Evolutionary conservation across 1,139 yeast species (phyloP), one percentile per base, ranked within the genome.

Genomic region (Groenewaldozyma auringiensis): DNA sequence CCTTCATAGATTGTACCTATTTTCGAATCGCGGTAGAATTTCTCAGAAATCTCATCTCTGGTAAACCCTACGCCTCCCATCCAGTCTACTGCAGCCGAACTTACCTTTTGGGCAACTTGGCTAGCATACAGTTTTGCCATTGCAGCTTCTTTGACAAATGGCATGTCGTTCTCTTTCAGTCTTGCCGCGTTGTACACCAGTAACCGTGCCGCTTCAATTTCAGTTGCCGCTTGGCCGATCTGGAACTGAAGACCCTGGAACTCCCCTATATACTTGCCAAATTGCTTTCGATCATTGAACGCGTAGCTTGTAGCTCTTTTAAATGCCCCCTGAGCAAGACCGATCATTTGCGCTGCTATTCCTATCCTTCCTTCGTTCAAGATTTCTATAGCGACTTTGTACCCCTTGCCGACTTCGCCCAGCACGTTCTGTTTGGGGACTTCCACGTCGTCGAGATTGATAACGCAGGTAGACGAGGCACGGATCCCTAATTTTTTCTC

Each of bases 31-130:
- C 74, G 61, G 59, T 63, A 69, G 55, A 66, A 70, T 62, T 70
- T 69, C 58, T 69, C 74, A 34, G 67, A 57, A 11, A 55, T 54
- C 48, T 67, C 71, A 33, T 70, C 74, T 36, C 74, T 61, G 22
- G 74, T 69, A 59, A 69, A 69, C 17, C 74, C 74, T 18, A 70
- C 72, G 29, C 74, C 74, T 20, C 74, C 74, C 72, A 70, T 68
- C 70, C 74, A 70, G 52, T 69, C 74, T 18, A 69, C 69, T 14
- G 74, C 72, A 45, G 60, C 57, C 17, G 70, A 65, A 18, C 72
- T 60, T 4, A 68, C 64, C 48, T 58, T 58, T 42, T 67, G 71
- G 3, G 74, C 74, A 25, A 68, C 64, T 49, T 67, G 69, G 8
- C 70, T 63, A 43, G 72, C 66, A 50, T 67, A 65, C 31, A 67